Evolutionary conservation across 805 yeast species (phyloP), one percentile per base, ranked within the genome.

Genomic region (Candida fluviatilis): DNA sequence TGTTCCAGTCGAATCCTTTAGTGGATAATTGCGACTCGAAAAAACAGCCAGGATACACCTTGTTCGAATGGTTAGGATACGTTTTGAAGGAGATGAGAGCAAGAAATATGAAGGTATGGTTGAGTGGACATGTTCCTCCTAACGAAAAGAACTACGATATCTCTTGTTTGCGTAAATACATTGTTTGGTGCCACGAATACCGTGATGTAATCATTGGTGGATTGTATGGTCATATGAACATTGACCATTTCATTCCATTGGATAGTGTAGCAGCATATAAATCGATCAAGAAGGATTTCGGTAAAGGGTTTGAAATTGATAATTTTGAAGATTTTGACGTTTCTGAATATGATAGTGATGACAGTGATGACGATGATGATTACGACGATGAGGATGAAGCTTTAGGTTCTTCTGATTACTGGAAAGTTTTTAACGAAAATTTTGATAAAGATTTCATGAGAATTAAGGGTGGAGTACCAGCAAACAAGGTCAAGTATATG

Each of bases 121-220:
- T 87, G 16, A 69, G 82, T 31, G 95, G 95, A 4, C 96, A 87
- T 64, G 95, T 88, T 12, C 95, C 95, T 3, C 95, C 95, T 4
- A 76, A 82, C 34, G 79, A 80, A 18, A 86, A 86, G 57, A 87
- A 87, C 56, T 78, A 75, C 43, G 95, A 87, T 50, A 66, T 72
- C 14, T 69, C 82, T 31, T 87, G 96, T 54, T 79, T 76, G 47
- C 68, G 87, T 35, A 86, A 86, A 57, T 82, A 79, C 58, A 75
- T 84, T 17, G 71, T 80, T n/a, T 87, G 95, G 95, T 62, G 80
- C 25, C 78, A 85, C 51, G 95, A 86, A 55, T 87, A 82, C 55
- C 69, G 95, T 47, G 96, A 87, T 56, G 75, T 87, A 29, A 83
- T 87, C 18, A 69, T 88, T 45, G 95, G 95, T 14, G 88, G 90